A percentile compares a stretch with the other conserved stretches of the same genome.
Evolutionary conservation across 2,329 filamentous ascomycete species (phyloP).

Genomic region (Alternaria sp.): DNA sequence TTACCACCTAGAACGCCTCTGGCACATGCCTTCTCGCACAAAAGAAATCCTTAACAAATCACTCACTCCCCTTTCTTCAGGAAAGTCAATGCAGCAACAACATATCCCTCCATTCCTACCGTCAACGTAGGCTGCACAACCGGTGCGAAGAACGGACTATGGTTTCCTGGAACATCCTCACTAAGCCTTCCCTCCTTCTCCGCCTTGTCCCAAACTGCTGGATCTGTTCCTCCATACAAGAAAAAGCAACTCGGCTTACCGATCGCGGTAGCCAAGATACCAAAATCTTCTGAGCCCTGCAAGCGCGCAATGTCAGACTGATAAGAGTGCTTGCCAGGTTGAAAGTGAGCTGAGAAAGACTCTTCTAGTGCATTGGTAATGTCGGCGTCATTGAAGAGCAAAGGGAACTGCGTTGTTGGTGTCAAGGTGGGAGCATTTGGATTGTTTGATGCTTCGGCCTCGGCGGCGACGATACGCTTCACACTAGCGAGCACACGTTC

Average conservation of each 20-base stretch:
- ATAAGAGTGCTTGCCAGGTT: constrained; percentile 36
- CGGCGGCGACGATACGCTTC: constrained; percentile 63
- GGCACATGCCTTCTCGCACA: not conserved
- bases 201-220: constrained; percentile 59
- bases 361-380: constrained; percentile 55
- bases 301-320: constrained; percentile 53
- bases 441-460: constrained; percentile 60
- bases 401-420: constrained; percentile 53
- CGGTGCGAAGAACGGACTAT: constrained; percentile 67
- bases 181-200: constrained; percentile 56
- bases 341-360: constrained; percentile 59
- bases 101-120: constrained; percentile 60
- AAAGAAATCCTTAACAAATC: not conserved
- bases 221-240: constrained; percentile 63
- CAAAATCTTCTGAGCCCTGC: constrained; percentile 66
- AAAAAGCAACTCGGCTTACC: constrained; percentile 64
- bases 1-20: not conserved
- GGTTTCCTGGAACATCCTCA: constrained; percentile 64
- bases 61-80: constrained; percentile 34
- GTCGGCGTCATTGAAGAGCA: constrained; percentile 61
- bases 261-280: constrained; percentile 61
- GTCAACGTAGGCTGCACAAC: constrained; percentile 66
- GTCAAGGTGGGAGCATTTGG: constrained; percentile 55
- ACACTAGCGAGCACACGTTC: constrained; percentile 58
- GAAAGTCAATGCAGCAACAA: constrained; percentile 60